Base-by-base conservation (phyloP, 2,329 filamentous ascomycete genomes). In the Aciculosporium take region DNA sequence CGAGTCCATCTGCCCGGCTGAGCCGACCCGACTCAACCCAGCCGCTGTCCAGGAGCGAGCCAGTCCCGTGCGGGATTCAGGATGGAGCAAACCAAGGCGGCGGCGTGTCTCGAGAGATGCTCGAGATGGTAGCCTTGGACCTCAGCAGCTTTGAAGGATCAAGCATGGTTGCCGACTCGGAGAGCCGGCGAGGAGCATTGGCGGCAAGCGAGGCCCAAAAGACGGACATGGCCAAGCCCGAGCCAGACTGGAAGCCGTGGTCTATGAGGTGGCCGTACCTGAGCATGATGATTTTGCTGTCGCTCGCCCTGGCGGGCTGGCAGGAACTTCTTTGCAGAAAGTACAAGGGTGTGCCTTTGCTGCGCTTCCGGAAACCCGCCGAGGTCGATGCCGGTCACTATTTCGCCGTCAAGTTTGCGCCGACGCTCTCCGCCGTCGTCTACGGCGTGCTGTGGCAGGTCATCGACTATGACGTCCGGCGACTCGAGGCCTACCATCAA, bases 361-460 rank as follows among this genome's bases (percentile, higher is more conserved):
- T 76, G 39, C 56, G 47, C 18, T 81, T 80, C 50, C 56, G 55
- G 7, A 58, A 57, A 0, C 70, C 76, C 0, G 52, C 59, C 4
- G 63, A 77, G 4, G 64, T 82, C 15, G 56, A 64, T 0, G 59
- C 69, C 0, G 60, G 60, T 20, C 51, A 67, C 3, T 81, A 79
- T 54, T 78, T 81, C 49, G 64, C 67, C 20, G 65, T 80, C 60
- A 79, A 79, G 55, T 81, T 80, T 51, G 56, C 71, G 8, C 77
- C 77, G 2, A 81, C 74, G 0, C 58, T 81, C 2, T 61, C 76
- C 3, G 70, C 75, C 24, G 77, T 81, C 32, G 60, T 67, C 0
- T 81, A 72, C 51, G 77, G 76, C 36, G 72, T 81, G 12, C 53
- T 81, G 30, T 81, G 76, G 76, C 76, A 81, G 56, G 66, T 78